phyloP scores from a whole-genome alignment of 2,329 filamentous ascomycete species.

The Talaromyces islandicus region DNA sequence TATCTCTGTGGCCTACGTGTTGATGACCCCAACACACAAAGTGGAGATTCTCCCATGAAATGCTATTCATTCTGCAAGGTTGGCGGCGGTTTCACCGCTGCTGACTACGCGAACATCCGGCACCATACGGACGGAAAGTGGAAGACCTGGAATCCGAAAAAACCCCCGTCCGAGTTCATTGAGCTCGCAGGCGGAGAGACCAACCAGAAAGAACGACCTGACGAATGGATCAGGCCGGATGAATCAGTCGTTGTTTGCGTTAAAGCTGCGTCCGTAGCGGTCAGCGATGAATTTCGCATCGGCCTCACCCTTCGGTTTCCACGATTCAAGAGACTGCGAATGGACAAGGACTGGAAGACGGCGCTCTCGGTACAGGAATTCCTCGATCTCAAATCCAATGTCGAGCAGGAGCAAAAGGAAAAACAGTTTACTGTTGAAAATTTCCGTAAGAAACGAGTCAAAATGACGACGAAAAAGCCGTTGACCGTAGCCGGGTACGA shows the following conservation, averaged over 20 bases:
- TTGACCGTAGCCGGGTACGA: slow-evolving; percentile 70
- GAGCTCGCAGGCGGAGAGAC: slow-evolving; percentile 70
- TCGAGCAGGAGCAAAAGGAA: slow-evolving; percentile 64
- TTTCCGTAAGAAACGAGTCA: slow-evolving; percentile 57
- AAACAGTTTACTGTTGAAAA: slow-evolving; percentile 70
- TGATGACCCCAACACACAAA: slow-evolving; percentile 59
- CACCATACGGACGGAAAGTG: slow-evolving; percentile 89
- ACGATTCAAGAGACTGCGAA: slow-evolving; percentile 72
- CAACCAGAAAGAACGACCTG: slow-evolving; percentile 69
- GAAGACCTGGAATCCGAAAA: slow-evolving; percentile 73
- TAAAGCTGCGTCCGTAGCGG: slow-evolving; percentile 74
- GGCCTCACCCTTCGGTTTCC: slow-evolving; percentile 82
- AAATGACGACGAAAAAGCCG: slow-evolving; percentile 57
- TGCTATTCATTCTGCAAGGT: slow-evolving; percentile 97
- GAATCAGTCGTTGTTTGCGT: slow-evolving; percentile 84
- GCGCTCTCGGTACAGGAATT: slow-evolving; percentile 77
- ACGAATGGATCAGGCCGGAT: slow-evolving; percentile 86
- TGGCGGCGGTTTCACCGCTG: slow-evolving; percentile 80
- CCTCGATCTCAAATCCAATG: slow-evolving; percentile 60
- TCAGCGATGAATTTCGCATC: slow-evolving; percentile 71
- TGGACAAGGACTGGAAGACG: slow-evolving; percentile 78
- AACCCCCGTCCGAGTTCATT: slow-evolving; percentile 71
- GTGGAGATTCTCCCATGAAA: slow-evolving; percentile 58
- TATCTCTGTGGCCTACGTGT: slow-evolving; percentile 85
- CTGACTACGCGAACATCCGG: slow-evolving; percentile 77